A percentile compares a stretch with the other conserved stretches of the same genome.
phyloP scores from a whole-genome alignment of 139 green algal genomes.

The Prasinococcaceae sp. region DNA sequence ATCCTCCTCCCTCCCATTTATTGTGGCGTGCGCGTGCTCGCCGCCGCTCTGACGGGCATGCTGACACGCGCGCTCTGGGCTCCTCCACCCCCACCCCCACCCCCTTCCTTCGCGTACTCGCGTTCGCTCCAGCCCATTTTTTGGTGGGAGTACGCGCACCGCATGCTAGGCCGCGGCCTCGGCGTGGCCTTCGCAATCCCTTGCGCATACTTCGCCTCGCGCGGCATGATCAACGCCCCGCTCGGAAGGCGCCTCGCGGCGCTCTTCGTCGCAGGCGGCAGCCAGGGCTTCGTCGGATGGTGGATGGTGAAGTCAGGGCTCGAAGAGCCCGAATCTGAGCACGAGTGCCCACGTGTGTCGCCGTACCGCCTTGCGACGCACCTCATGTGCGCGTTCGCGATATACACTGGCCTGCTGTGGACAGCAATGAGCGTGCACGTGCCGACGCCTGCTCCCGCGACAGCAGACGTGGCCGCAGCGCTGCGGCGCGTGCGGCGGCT shows the following conservation, averaged over 20 bases:
- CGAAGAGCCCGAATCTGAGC: conserved; percentile 32
- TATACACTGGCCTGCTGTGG: conserved; percentile 84
- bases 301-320: conserved; percentile 86
- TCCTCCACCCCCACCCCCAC: no score
- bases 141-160: conserved; percentile 95
- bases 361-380: conserved; percentile 91
- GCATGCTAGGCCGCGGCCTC: conserved; percentile 73
- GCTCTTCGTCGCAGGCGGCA: conserved; percentile 76
- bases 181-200: conserved; percentile 70
- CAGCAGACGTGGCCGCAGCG: conserved; percentile 17
- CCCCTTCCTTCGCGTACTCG: no score
- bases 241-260: conserved; percentile 62
- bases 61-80: no score
- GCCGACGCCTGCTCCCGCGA: conserved; percentile 20
- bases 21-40: not conserved
- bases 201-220: conserved; percentile 54
- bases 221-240: conserved; percentile 46
- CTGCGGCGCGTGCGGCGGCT: conserved; percentile 14
- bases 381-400: conserved; percentile 84
- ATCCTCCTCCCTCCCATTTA: not conserved
- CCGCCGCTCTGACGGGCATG: no score
- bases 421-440: conserved; percentile 63
- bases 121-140: conserved; percentile 99
- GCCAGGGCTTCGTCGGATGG: conserved; percentile 92
- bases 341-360: conserved; percentile 66